phyloP scores from a whole-genome alignment of 306 rosid species.

The Chamaecrista fasciculata region DNA sequence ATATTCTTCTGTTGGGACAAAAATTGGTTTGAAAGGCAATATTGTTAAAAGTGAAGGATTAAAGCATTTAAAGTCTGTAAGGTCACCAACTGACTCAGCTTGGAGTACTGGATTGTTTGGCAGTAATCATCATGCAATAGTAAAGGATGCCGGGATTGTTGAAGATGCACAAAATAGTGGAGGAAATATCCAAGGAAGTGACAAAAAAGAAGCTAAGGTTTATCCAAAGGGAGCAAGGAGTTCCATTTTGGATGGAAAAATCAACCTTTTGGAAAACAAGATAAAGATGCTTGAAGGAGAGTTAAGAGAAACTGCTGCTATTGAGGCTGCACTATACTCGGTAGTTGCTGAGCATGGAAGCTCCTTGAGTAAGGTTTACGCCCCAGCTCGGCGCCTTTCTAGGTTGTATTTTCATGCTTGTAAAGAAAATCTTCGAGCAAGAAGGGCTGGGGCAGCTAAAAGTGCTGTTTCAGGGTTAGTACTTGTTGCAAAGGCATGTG shows the following conservation, averaged over 20 bases:
- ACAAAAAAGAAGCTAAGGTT: conserved; percentile 47
- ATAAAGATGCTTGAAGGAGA: conserved; percentile 81
- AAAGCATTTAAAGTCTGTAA: conserved; percentile 55
- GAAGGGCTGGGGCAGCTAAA: conserved; percentile 68
- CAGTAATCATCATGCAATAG: conserved; percentile 36
- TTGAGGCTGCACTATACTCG: conserved; percentile 76
- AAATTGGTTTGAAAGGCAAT: conserved; percentile 32
- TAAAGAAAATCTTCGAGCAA: conserved; percentile 48
- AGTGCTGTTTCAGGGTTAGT: conserved; percentile 79
- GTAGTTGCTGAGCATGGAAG: conserved; percentile 88
- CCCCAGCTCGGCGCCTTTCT: conserved; percentile 87
- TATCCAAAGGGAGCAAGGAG: conserved; percentile 55
- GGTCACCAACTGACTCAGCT: conserved; percentile 42
- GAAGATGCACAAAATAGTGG: conserved; percentile 37
- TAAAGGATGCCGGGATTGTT: conserved; percentile 29
- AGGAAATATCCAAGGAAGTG: conserved; percentile 40
- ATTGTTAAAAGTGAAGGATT: conserved; percentile 39
- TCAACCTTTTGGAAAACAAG: conserved; percentile 58
- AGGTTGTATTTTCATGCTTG: conserved; percentile 79
- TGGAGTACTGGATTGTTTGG: conserved; percentile 32
- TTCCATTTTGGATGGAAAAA: conserved; percentile 52
- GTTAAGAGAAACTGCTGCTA: conserved; percentile 85
- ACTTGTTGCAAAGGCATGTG: conserved; percentile 82
- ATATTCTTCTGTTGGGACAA: conserved; percentile 24
- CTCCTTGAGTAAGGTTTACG: conserved; percentile 70